Evolutionary conservation across 139 green algal species (phyloP), one percentile per base, ranked within the genome.

Genomic region (Astrephomene gubernaculifera): DNA sequence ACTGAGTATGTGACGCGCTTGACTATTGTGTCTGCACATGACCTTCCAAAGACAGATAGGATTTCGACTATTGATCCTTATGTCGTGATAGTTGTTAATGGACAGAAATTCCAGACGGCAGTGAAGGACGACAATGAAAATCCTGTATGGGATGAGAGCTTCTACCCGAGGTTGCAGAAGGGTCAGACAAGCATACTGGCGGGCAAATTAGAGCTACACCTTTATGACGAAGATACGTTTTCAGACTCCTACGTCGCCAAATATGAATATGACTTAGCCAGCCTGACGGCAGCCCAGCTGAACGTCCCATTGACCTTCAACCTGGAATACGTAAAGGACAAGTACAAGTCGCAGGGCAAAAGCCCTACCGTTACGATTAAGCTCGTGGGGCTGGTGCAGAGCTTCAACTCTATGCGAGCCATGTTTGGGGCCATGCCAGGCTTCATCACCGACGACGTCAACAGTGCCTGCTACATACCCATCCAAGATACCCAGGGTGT

Each of bases 81-180:
- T 65, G 38, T 87, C 12, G 60, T 80, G 24, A 57, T 87, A 4
- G 27, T 24, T 22, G 44, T 87, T 1, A 67, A 67, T 53, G 71
- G 71, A 0, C 82, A 87, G 38, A 35, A 82, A 31, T 69, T 83
- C 35, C 82, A 87, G 61, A 87, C 82, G 4, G 14, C 39, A 2
- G 67, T 70, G 7, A 87, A 83, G 60, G 82, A 87, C 33, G 43
- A 87, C 71, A 76, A 87, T 31, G 81, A 81, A 27, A 70, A 79
- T 27, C 80, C 80, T 27, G 67, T 71, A 3, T 86, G 65, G 67
- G 79, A 86, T 6, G 80, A 79, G 80, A 35, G 35, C 0, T 86
- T 86, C 31, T 57, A 57, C 35, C 65, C 67, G 4, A 25, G 67
- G 4, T 33, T 79, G 29, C 44, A 27, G 10, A 45, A 35, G 41